phyloP scores from a whole-genome alignment of 2,329 filamentous ascomycete genomes.

The Fusarium mexicanum region DNA sequence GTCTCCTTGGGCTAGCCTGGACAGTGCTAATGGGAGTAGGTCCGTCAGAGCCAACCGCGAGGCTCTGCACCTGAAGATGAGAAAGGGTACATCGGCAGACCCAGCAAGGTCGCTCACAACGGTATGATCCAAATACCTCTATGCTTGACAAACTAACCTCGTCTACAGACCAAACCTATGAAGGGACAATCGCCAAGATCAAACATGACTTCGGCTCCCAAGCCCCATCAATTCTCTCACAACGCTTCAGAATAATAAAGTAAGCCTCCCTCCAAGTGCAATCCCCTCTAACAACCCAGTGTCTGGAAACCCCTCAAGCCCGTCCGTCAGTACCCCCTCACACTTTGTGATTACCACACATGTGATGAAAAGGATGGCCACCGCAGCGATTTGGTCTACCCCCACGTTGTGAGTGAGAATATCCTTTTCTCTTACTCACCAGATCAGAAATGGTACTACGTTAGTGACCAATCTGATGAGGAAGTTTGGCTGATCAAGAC shows the following conservation, averaged over 20 bases:
- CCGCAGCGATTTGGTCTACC: background rate
- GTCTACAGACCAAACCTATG: background rate
- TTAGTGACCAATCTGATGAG: background rate
- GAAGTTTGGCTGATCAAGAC: background rate
- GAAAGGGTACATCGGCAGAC: background rate
- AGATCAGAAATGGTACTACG: background rate
- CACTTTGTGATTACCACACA: background rate
- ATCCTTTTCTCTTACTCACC: background rate
- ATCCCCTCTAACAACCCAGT: background rate
- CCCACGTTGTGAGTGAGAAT: background rate
- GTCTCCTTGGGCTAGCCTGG: background rate
- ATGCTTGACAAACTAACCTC: background rate
- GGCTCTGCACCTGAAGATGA: background rate
- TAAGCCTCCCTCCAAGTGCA: background rate
- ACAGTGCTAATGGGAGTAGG: accelerated
- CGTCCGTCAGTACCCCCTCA: background rate
- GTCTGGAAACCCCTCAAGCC: background rate
- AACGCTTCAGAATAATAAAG: background rate
- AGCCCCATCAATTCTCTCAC: background rate
- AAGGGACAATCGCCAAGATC: background rate
- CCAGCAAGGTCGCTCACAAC: background rate
- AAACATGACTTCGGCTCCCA: background rate
- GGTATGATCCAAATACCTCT: background rate
- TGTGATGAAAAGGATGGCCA: accelerated
- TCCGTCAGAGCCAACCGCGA: background rate